phyloP scores from a whole-genome alignment of 2,329 filamentous ascomycete species.

The Fusarium continuum region DNA sequence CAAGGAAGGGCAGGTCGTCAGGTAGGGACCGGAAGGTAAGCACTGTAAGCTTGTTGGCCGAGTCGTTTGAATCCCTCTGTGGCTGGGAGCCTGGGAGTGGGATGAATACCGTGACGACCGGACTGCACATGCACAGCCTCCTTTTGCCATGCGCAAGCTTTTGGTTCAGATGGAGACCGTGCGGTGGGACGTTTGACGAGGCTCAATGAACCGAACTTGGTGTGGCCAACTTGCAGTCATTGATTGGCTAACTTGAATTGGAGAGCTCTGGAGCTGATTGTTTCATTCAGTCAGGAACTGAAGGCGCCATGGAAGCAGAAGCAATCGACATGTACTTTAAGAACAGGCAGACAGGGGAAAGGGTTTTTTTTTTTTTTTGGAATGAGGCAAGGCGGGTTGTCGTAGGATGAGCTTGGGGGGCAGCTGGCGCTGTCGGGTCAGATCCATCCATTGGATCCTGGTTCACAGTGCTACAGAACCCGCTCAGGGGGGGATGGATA shows the following conservation, averaged over 20 bases:
- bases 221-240: slow-evolving; percentile 42
- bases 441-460: slow-evolving; percentile 14
- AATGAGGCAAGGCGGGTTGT: slow-evolving; percentile 6
- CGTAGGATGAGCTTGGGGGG: slow-evolving; percentile 8
- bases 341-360: background rate
- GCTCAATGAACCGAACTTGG: slow-evolving; percentile 32
- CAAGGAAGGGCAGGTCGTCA: background rate
- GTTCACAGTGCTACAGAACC: slow-evolving; percentile 26
- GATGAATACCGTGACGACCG: slow-evolving; percentile 24
- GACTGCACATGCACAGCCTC: slow-evolving; percentile 37
- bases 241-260: slow-evolving; percentile 33
- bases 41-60: slow-evolving; percentile 21
- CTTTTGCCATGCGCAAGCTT: slow-evolving; percentile 31
- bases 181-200: slow-evolving; percentile 40
- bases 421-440: slow-evolving; percentile 30
- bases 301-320: background rate
- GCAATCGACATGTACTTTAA: background rate
- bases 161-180: slow-evolving; percentile 35
- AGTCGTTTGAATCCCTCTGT: slow-evolving; percentile 14
- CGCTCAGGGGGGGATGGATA: slow-evolving; percentile 14
- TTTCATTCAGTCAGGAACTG: slow-evolving; percentile 12
- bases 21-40: slow-evolving; percentile 28
- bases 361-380: too few relatives aligned
- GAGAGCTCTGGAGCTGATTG: slow-evolving; percentile 10
- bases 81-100: slow-evolving; percentile 29